Evolutionary conservation across 495 filamentous ascomycete genomes (phyloP).

Genomic region (Thozetella sp.): DNA sequence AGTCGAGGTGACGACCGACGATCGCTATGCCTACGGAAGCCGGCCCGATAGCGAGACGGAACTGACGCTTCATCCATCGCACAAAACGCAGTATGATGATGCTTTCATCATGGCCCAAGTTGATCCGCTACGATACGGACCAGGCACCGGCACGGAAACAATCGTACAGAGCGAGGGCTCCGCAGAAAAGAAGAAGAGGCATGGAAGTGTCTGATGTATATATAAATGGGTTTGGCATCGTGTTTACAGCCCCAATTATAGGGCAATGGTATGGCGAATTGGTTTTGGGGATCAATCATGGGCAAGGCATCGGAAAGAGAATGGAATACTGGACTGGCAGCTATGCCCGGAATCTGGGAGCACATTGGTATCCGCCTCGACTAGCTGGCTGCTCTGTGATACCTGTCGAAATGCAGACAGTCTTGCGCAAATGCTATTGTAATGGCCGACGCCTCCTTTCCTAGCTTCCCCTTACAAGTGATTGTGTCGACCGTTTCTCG

Average conservation of each 20-base stretch:
- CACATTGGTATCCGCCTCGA: too few relatives aligned
- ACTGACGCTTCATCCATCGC: background rate
- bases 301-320: too few relatives aligned
- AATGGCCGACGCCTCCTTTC: too few relatives aligned
- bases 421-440: too few relatives aligned
- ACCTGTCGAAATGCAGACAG: too few relatives aligned
- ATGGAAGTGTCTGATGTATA: background rate
- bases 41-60: conserved; percentile 9
- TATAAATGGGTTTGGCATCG: conserved; percentile 6
- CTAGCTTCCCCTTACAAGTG: too few relatives aligned
- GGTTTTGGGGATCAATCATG: too few relatives aligned
- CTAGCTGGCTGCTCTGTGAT: too few relatives aligned
- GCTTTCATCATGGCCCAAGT: conserved; percentile 21
- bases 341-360: too few relatives aligned
- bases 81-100: conserved; percentile 19
- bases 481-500: too few relatives aligned
- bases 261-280: background rate
- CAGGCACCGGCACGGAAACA: background rate
- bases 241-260: too few relatives aligned
- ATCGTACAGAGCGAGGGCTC: background rate
- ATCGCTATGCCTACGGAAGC: background rate
- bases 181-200: background rate
- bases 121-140: conserved; percentile 13
- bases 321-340: too few relatives aligned
- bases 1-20: conserved; percentile 24